Percentiles rank a stretch among this genome's conserved stretches.
Conservation (phyloP, 2,329 filamentous ascomycete species). For the Xylaria sp. region DNA sequence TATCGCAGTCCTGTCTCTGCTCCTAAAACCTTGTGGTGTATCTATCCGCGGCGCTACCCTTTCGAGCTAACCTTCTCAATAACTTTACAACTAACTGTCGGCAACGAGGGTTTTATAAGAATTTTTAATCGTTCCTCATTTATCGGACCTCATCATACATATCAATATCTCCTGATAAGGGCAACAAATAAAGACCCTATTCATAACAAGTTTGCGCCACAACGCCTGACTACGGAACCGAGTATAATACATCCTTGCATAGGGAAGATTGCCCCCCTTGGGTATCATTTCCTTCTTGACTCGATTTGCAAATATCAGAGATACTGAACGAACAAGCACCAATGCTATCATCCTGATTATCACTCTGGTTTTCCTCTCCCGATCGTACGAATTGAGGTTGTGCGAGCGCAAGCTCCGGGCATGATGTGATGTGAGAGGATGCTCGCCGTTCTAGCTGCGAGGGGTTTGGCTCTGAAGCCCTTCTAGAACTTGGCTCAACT, state of each 20-base stretch:
- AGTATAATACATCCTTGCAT: not conserved
- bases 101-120: not conserved
- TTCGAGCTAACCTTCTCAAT: not conserved
- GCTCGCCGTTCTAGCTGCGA: not conserved
- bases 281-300: not conserved
- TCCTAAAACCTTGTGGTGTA: not conserved
- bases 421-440: not conserved
- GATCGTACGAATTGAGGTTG: not conserved
- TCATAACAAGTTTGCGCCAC: not conserved
- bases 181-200: not conserved
- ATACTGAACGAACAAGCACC: constrained; percentile 11
- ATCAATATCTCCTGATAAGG: not conserved
- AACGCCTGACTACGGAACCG: not conserved
- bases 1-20: not conserved
- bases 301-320: not conserved
- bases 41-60: not conserved
- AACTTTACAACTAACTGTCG: not conserved
- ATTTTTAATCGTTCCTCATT: not conserved
- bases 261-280: not conserved
- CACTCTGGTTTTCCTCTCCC: not conserved
- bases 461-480: not conserved
- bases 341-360: constrained; percentile 1
- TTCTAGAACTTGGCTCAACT: not conserved
- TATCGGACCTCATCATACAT: not conserved
- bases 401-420: not conserved